Evolutionary conservation across 2,329 filamentous ascomycete genomes (phyloP), one percentile per base, ranked within the genome.

Genomic region (Aspergillus puulaauensis): DNA sequence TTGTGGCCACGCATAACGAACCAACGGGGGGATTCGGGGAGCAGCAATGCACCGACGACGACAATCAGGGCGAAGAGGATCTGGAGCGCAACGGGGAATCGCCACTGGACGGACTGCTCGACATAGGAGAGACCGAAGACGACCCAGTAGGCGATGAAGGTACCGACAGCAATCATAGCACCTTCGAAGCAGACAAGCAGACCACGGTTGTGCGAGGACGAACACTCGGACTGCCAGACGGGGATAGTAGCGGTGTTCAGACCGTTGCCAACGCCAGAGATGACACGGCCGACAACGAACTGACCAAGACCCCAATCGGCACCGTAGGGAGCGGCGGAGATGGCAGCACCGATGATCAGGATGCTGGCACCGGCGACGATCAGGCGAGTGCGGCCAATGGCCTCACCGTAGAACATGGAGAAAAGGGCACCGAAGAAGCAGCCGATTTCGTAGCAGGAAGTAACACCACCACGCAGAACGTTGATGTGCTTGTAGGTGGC

Each of bases 1-100:
- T 83, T 77, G 39, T 75, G 70, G 15, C 80, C 82, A 51, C 79
- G 78, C 52, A 80, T 70, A 11, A 85, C 76, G 19, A 85, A 73
- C 79, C 81, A 84, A 40, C 81, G 74, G 7, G 82, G 82, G 0
- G 80, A 82, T 57, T 85, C 82, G 8, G 82, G 82, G 1, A 83
- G 70, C 15, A 65, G 35, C 0, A 67, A 4, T 27, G 60, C 66
- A 41, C 69, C 69, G 8, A 24, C 2, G 15, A 50, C 56, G 31
- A 69, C 64, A 6, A 64, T 21, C 7, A 70, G 6, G 12, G 63
- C 79, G 44, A 80, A 74, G 53, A 80, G 44, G n/a, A 80, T 68
- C 60, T 82, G 78, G 59, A 82, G 75, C 2, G 77, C 78, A 2
- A 82, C 64, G 41, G 79, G 73, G 61, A 80, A 76, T 37, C 79